Conservation (phyloP, 192 early-diverging fungal genomes). For the Backusella sp. region DNA sequence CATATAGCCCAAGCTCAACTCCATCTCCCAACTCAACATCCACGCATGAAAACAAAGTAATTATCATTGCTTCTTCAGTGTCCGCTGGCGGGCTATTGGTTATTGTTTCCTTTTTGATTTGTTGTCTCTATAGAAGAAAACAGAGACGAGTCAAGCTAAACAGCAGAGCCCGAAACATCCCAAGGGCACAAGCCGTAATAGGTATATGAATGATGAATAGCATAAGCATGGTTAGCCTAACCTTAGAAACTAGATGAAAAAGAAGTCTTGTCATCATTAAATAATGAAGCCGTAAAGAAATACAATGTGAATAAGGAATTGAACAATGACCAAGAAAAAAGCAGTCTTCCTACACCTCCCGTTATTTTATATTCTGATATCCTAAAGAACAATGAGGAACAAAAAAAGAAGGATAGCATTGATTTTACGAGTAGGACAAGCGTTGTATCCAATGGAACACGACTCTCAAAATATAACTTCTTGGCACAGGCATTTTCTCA, state of each 20-base stretch:
- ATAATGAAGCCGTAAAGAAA: neutral
- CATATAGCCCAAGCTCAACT: neutral
- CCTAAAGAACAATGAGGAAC: neutral
- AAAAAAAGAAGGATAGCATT: neutral
- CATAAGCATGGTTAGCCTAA: neutral
- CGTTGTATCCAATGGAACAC: constrained; percentile 13
- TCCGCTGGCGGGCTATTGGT: constrained; percentile 4
- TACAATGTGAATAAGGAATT: neutral
- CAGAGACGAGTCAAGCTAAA: neutral
- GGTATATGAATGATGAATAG: neutral
- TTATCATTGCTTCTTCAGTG: constrained; percentile 3
- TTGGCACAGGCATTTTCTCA: constrained; percentile 40
- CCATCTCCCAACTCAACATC: neutral
- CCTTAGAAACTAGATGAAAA: neutral
- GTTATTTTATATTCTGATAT: constrained; percentile 7
- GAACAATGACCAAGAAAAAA: neutral
- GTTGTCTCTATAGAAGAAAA: constrained; percentile 8
- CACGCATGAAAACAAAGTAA: neutral
- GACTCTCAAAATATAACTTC: constrained; percentile 42
- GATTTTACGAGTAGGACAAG: neutral
- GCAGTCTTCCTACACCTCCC: neutral
- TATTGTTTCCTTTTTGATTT: neutral
- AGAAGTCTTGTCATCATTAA: neutral
- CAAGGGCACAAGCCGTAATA: neutral
- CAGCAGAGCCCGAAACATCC: neutral